Conservation (phyloP, 805 yeast species). For the Komagataella populi region DNA sequence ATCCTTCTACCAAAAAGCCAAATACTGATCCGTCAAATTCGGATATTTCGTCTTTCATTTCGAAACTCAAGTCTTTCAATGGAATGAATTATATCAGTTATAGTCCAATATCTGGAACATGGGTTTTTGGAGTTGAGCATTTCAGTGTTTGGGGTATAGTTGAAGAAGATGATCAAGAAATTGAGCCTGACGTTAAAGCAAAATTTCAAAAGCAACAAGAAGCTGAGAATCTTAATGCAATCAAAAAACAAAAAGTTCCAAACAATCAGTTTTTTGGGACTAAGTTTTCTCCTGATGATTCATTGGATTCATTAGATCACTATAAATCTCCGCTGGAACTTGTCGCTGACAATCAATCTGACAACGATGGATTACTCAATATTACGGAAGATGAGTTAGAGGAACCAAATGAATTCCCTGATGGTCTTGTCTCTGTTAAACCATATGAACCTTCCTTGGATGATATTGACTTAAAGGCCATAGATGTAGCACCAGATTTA, state of each 20-base stretch:
- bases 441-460: conserved; percentile 57
- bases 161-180: conserved; percentile 46
- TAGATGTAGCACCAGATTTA: conserved; percentile 25
- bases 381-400: neutral
- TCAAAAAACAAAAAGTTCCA: conserved; percentile 8
- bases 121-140: conserved; percentile 80
- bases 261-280: conserved; percentile 5
- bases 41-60: conserved; percentile 33
- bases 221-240: conserved; percentile 10
- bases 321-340: conserved; percentile 3
- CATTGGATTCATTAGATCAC: conserved; percentile 10
- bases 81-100: conserved; percentile 77
- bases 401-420: conserved; percentile 1
- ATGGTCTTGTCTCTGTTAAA: conserved; percentile 40
- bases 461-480: conserved; percentile 29
- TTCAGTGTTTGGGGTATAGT: conserved; percentile 91
- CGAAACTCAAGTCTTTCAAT: conserved; percentile 32
- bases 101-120: conserved; percentile 59
- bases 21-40: conserved; percentile 19
- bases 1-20: conserved; percentile 11
- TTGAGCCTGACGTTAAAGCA: conserved; percentile 31
- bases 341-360: conserved; percentile 7
- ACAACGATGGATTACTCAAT: conserved; percentile 2
- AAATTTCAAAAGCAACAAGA: conserved; percentile 16
- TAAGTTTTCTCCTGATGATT: conserved; percentile 14